phyloP scores from a whole-genome alignment of 176 grass and related monocot species.

The Chrysopogon serrulatus region DNA sequence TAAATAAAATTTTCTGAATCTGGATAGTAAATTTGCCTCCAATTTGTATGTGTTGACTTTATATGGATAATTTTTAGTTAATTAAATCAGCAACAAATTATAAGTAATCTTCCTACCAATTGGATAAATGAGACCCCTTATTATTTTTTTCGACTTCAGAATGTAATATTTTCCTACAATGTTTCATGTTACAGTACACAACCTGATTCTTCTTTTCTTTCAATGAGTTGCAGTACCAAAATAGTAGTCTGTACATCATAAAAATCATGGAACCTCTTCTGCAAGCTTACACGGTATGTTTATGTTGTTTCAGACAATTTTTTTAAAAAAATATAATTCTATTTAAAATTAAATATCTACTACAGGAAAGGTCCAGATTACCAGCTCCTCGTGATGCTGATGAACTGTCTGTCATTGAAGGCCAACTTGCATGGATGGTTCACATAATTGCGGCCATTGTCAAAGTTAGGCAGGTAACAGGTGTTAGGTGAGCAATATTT shows the following conservation, averaged over 20 bases:
- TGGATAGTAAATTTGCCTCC: not conserved
- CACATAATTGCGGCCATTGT: constrained; percentile 97
- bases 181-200: constrained; percentile 15
- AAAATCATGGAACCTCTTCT: constrained; percentile 99
- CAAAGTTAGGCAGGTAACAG: constrained; percentile 76
- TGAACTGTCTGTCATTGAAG: constrained; percentile 91
- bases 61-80: not conserved
- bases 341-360: constrained; percentile 25
- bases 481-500: constrained; percentile 54
- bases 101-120: not conserved
- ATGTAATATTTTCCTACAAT: constrained; percentile 15
- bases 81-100: not conserved
- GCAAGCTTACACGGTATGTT: constrained; percentile 95
- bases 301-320: not conserved
- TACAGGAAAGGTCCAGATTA: constrained; percentile 87
- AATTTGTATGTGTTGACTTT: not conserved
- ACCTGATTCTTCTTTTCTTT: constrained; percentile 27
- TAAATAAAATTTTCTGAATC: not conserved
- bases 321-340: not conserved
- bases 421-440: constrained; percentile 97
- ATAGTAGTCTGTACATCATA: constrained; percentile 86
- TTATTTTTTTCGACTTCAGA: not conserved
- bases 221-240: constrained; percentile 79
- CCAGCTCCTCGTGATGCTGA: constrained; percentile 63
- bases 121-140: not conserved